Evolutionary conservation across 306 rosid species (phyloP).

Genomic region (Vigna trinervia): DNA sequence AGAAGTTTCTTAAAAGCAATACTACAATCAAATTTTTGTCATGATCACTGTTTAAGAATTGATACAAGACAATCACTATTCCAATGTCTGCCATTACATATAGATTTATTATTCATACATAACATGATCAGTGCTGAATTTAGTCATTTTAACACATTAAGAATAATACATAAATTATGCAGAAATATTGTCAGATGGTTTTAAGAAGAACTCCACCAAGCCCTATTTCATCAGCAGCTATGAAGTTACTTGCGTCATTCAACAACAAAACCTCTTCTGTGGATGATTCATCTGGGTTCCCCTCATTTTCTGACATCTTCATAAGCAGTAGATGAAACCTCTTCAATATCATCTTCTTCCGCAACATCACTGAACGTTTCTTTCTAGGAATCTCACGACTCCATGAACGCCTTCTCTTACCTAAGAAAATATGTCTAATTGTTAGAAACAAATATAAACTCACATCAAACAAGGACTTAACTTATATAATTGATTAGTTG

Average conservation of each 20-base stretch:
- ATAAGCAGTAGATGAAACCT: conserved; percentile 5
- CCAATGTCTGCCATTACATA: too few species aligned
- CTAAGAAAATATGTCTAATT: background rate
- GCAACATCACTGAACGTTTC: conserved; percentile 2
- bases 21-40: too few species aligned
- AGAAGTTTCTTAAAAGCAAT: too few species aligned
- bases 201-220: conserved; percentile 25
- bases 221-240: conserved; percentile 41
- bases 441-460: background rate
- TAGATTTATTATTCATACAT: too few species aligned
- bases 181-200: background rate
- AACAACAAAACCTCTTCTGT: conserved; percentile 4
- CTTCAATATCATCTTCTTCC: background rate
- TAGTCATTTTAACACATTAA: background rate
- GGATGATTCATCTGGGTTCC: background rate
- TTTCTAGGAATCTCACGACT: background rate
- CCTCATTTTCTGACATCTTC: background rate
- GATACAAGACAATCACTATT: too few species aligned
- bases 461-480: background rate
- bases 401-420: background rate
- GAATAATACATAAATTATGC: background rate
- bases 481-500: background rate
- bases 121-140: too few species aligned
- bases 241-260: conserved; percentile 2
- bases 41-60: too few species aligned